Conservation (phyloP, 345 rosid species). For the Luvunga scandens region DNA sequence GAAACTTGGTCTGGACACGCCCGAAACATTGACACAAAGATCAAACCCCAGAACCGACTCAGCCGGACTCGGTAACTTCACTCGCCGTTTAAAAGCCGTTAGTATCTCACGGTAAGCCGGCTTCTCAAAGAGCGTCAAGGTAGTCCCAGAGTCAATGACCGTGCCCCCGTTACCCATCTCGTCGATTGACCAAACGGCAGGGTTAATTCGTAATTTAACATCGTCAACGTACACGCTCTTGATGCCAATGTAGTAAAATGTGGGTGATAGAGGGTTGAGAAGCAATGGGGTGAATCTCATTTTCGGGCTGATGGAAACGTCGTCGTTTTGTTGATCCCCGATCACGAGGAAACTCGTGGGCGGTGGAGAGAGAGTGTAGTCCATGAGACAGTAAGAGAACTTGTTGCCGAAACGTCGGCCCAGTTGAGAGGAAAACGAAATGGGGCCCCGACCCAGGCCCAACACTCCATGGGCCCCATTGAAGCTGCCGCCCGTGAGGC, state of each 20-base stretch:
- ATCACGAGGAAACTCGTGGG: slow-evolving; percentile 75
- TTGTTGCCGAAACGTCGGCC: slow-evolving; percentile 72
- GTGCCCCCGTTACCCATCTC: slow-evolving; percentile 80
- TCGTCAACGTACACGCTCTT: slow-evolving; percentile 44
- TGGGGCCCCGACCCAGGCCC: slow-evolving; percentile 86
- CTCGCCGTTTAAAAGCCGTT: slow-evolving; percentile 39
- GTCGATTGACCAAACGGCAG: slow-evolving; percentile 74
- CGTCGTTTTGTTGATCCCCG: slow-evolving; percentile 29
- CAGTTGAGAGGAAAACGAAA: slow-evolving; percentile 74
- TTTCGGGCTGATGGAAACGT: slow-evolving; percentile 10
- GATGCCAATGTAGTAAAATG: slow-evolving; percentile 67
- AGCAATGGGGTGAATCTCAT: slow-evolving; percentile 63
- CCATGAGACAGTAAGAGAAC: slow-evolving; percentile 85
- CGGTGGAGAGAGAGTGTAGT: slow-evolving; percentile 77
- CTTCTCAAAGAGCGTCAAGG: slow-evolving; percentile 50
- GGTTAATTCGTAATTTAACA: slow-evolving; percentile 47
- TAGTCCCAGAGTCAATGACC: slow-evolving; percentile 80
- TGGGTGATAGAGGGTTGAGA: slow-evolving; percentile 55
- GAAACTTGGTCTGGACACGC: slow-evolving; percentile 29
- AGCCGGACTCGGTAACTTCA: slow-evolving; percentile 40
- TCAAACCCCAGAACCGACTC: slow-evolving; percentile 64
- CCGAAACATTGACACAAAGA: slow-evolving; percentile 68
- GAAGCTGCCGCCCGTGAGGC: slow-evolving; percentile 62
- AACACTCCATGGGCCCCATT: slow-evolving; percentile 82
- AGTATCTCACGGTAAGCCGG: slow-evolving; percentile 53